Evolutionary conservation across 441 rosid species (phyloP).

Genomic region (Pelargonium myrrhifolium): DNA sequence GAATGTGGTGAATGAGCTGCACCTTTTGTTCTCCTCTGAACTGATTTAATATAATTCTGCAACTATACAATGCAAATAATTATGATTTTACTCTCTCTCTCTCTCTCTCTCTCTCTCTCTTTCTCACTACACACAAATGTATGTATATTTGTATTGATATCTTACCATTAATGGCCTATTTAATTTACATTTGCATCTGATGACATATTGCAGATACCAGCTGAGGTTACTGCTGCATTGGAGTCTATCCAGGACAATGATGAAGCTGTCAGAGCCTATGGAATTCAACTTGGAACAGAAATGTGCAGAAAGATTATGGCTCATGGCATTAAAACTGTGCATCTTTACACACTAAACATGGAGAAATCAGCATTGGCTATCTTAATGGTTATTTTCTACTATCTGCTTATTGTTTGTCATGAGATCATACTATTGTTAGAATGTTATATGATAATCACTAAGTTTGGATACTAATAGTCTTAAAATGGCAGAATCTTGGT

Average conservation of each 20-base stretch:
- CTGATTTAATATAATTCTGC: not conserved
- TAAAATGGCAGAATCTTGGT: conserved; percentile 71
- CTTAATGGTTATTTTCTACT: conserved; percentile 43
- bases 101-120: too few relatives aligned
- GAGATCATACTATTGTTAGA: conserved; percentile 4
- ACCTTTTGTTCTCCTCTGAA: not conserved
- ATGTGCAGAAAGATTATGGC: conserved; percentile 88
- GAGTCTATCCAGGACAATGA: conserved; percentile 93
- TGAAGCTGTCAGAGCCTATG: conserved; percentile 84
- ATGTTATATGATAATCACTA: not conserved
- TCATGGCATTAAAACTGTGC: conserved; percentile 72
- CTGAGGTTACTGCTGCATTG: conserved; percentile 76
- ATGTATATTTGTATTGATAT: not conserved
- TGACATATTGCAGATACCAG: conserved; percentile 53
- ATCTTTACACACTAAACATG: conserved; percentile 90
- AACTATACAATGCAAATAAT: not conserved
- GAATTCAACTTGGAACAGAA: conserved; percentile 89
- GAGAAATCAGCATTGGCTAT: conserved; percentile 89
- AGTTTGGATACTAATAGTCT: conserved; percentile 18
- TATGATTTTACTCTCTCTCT: too few relatives aligned
- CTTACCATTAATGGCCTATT: not conserved
- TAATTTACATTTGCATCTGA: not conserved
- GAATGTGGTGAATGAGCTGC: not conserved
- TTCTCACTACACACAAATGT: too few relatives aligned
- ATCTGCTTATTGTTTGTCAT: conserved; percentile 13